Base-by-base conservation (phyloP, 2,329 filamentous ascomycete genomes). In the Aureobasidium sp. region DNA sequence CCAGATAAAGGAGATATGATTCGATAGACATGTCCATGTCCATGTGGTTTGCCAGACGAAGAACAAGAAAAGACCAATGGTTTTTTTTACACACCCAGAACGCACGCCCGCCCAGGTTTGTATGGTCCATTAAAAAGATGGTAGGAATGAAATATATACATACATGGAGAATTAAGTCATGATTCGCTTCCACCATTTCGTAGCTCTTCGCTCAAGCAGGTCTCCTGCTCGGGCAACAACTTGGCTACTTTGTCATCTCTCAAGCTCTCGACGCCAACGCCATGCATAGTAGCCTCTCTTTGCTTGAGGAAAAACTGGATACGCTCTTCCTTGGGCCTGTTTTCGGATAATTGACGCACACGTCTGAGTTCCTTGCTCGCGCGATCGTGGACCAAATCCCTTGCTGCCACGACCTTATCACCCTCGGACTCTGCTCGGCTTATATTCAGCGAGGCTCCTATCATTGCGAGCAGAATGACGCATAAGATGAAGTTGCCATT, bases 221-320 rank as follows among this genome's bases (percentile, higher is more conserved):
- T 72, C 66, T 81, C 79, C 17, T 72, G 70, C 15, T 75, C 72
- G 19, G 78, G 77, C 15, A 82, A 67, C 19, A 81, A 50, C 61
- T 76, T 75, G 56, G 75, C 73, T 52, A 77, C 76, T 57, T 73
- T 74, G 61, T 79, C 79, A 40, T 81, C 78, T 54, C 74, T 69
- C 19, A 76, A 68, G 15, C 73, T 71, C 45, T 78, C 76, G 29
- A 74, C 70, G 40, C 78, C 76, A 35, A 64, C 65, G 35, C 65
- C 67, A n/a, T 74, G 72, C 75, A 77, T 73, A 9, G 68, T 71
- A 5, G 82, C 82, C 69, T 94, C 88, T 66, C 90, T 81, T 63
- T 89, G 84, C 68, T 85, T 84, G 63, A 97, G 67, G 70, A 97
- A 97, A 60, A 78, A 85, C 67, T 90, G 83, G 42, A 97, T 86